A percentile compares a stretch with the other conserved stretches of the same genome.
These are phyloP conservation scores for Trametes cubensis DNA, from an alignment of 768 basidiomycete genomes.

Conservation along the genomic window DNA sequence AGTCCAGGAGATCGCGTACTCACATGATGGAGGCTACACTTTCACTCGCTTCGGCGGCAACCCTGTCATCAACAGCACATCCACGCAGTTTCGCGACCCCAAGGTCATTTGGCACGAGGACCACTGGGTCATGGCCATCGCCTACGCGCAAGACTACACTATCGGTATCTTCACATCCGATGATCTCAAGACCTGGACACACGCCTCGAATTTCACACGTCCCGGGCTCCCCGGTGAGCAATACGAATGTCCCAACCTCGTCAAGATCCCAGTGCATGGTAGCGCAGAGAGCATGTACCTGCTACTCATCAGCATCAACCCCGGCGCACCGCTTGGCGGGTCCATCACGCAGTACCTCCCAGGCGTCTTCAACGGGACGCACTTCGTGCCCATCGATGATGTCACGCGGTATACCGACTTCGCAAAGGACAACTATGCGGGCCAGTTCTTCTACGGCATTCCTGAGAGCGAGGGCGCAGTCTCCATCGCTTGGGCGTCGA, in stretches of 20 bases:
- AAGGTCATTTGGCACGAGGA: slow-evolving; percentile 22
- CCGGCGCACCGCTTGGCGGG: slow-evolving; percentile 22
- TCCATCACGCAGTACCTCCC: slow-evolving; percentile 20
- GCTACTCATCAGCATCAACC: slow-evolving; percentile 21
- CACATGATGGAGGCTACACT: slow-evolving; percentile 17
- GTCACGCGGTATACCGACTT: slow-evolving; percentile 19
- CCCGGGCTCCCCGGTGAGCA: slow-evolving; percentile 12
- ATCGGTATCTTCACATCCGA: slow-evolving; percentile 20
- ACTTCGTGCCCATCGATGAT: slow-evolving; percentile 10
- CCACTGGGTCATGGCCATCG: slow-evolving; percentile 18
- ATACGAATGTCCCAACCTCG: slow-evolving; percentile 22
- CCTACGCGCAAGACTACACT: slow-evolving; percentile 14
- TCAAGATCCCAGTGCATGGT: slow-evolving; percentile 15
- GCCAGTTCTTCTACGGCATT: slow-evolving; percentile 20
- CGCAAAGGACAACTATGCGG: slow-evolving; percentile 23
- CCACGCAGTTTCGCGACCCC: slow-evolving; percentile 20
- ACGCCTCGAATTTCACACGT: slow-evolving; percentile 21
- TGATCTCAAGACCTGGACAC: slow-evolving; percentile 18
- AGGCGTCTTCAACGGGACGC: slow-evolving; percentile 21
- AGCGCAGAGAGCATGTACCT: slow-evolving; percentile 14
- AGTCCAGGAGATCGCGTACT: slow-evolving; percentile 22
- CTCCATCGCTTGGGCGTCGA: slow-evolving; percentile 20
- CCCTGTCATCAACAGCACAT: slow-evolving; percentile 19
- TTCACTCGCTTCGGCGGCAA: slow-evolving; percentile 16
- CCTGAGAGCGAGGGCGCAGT: slow-evolving; percentile 12